A percentile compares a stretch with the other conserved stretches of the same genome.
phyloP scores from a whole-genome alignment of 2,329 filamentous ascomycete species.

The Hysterium pulicare region DNA sequence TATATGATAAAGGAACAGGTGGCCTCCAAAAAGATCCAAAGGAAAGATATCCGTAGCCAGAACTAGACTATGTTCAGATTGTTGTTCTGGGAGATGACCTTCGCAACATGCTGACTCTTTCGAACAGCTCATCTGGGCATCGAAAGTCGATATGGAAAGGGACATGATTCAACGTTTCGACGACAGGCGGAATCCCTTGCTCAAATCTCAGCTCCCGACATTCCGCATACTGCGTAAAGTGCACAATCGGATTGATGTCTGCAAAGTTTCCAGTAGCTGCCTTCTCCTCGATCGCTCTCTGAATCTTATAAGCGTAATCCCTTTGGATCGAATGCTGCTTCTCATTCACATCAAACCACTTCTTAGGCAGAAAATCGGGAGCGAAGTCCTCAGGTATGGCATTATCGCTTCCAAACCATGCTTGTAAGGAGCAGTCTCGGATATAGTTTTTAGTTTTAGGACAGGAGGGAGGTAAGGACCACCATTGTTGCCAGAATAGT shows the following conservation, averaged over 20 bases:
- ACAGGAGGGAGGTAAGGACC: conserved; percentile 12
- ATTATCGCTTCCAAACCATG: conserved; percentile 15
- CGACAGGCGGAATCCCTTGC: conserved; percentile 8
- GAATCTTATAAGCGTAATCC: conserved; percentile 16
- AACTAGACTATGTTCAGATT: too few relatives aligned
- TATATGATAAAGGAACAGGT: too few relatives aligned
- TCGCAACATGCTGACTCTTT: conserved; percentile 11
- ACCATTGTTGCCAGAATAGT: conserved; percentile 33
- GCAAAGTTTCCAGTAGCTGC: conserved; percentile 12
- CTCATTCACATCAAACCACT: conserved; percentile 18
- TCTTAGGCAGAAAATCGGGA: conserved; percentile 12
- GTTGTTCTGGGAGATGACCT: too few relatives aligned
- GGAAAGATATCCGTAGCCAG: too few relatives aligned
- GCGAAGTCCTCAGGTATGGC: conserved; percentile 14
- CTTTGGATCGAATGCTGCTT: conserved; percentile 19
- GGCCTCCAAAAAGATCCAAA: too few relatives aligned
- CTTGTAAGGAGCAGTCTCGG: conserved; percentile 22
- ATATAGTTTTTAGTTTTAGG: conserved; percentile 22
- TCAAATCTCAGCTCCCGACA: conserved; percentile 11
- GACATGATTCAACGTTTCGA: conserved; percentile 20
- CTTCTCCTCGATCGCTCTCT: conserved; percentile 19
- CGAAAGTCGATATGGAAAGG: conserved; percentile 28
- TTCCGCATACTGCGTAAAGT: conserved; percentile 23
- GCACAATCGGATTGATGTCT: conserved; percentile 16
- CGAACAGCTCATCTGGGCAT: conserved; percentile 23